phyloP scores from a whole-genome alignment of 2,329 filamentous ascomycete genomes.

The Epichloe coenophiala region DNA sequence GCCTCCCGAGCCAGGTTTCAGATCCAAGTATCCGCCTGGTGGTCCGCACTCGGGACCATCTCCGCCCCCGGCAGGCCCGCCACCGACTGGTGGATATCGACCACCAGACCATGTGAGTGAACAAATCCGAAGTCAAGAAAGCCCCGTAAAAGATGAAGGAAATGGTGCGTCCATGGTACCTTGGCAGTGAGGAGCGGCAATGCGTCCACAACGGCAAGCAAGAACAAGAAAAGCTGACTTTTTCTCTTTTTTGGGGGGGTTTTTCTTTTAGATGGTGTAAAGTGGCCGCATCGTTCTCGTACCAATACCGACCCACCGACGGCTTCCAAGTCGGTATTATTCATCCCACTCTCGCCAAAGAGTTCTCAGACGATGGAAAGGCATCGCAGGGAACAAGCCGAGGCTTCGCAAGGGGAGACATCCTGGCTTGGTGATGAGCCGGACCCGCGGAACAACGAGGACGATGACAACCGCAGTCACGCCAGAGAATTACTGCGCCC shows the following conservation, averaged over 20 bases:
- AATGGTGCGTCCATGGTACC: slow-evolving; percentile 26
- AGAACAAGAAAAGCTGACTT: slow-evolving; percentile 10
- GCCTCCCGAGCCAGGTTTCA: slow-evolving; percentile 5
- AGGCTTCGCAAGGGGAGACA: slow-evolving; percentile 10
- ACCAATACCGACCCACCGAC: background rate
- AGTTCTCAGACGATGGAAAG: slow-evolving; percentile 31
- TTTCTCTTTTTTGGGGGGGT: background rate
- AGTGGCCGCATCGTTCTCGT: background rate
- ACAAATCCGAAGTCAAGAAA: slow-evolving; percentile 16
- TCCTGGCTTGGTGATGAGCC: slow-evolving; percentile 7
- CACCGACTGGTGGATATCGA: slow-evolving; percentile 18
- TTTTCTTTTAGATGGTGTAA: slow-evolving; percentile 17
- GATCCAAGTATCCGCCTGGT: slow-evolving; percentile 8
- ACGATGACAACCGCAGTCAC: slow-evolving; percentile 8
- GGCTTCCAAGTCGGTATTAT: slow-evolving; percentile 29
- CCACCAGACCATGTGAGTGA: slow-evolving; percentile 33
- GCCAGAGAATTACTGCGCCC: slow-evolving; percentile 2
- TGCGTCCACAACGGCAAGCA: background rate
- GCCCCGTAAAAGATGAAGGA: slow-evolving; percentile 14
- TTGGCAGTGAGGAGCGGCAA: slow-evolving; percentile 7
- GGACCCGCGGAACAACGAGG: slow-evolving; percentile 9
- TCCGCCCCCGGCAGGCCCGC: slow-evolving; percentile 21
- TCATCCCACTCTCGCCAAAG: slow-evolving; percentile 35
- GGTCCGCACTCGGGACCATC: slow-evolving; percentile 16
- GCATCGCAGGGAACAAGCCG: slow-evolving; percentile 23